Evolutionary conservation across 441 rosid species (phyloP), one percentile per base, ranked within the genome.

Genomic region (Dalechampia spathulata): DNA sequence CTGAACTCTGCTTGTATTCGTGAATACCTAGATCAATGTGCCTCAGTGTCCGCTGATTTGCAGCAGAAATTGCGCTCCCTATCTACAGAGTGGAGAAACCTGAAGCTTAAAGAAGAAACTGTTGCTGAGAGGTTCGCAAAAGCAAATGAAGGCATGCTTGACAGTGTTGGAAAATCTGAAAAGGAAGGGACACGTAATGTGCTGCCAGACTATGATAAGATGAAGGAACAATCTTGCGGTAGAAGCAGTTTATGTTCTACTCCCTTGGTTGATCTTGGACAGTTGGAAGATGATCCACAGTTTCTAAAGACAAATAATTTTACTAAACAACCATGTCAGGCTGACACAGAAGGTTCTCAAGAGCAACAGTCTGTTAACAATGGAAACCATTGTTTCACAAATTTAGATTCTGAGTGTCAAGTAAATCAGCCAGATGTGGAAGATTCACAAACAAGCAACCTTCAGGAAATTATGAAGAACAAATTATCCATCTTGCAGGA

Each of bases 11-110:
- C 77, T 53, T 49, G 55, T 49, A 55, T 78, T 25, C 80, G 78
- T 36, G 80, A 76, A 60, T 72, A 74, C 67, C 69, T 81, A 7
- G 83, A 78, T 52, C 83, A 58, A 7, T 81, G 83, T 74, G 71
- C 75, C 41, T 65, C 74, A 25, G 25, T 39, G 44, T 72, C 69
- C 12, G 59, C 51, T 51, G 87, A 81, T 60, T 68, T 78, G 60
- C 87, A 74, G 73, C 82, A 78, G 61, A 76, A 74, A 70, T 27
- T 74, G 50, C 78, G 77, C 5, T 65, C 66, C 23, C 52, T 72
- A 28, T 63, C 52, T 27, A 15, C 39, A n/a, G 86, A 81, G 66
- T 72, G 69, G 81, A 74, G 59, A 61, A 66, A 55, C 56, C 67
- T 76, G 34, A 78, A 68, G 73, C 51, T 23, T 26, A 78, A 52